Percentiles rank a stretch among this genome's conserved stretches.
Evolutionary conservation across 257 asterid species (phyloP).

Genomic region (Solanum acaule): DNA sequence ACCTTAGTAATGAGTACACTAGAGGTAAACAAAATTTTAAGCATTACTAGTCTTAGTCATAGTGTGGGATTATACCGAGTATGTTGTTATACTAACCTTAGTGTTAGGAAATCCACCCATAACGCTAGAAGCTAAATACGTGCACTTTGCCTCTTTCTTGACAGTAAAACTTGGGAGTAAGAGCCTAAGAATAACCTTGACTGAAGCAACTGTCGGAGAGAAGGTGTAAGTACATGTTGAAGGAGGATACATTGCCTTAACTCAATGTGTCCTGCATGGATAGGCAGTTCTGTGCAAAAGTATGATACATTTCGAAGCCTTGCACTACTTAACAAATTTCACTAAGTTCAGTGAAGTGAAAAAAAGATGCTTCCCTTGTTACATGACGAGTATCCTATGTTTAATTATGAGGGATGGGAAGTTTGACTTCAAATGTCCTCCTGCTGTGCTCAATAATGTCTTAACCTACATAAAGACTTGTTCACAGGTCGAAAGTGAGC

Average conservation of each 20-base stretch:
- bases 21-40: too few relatives aligned
- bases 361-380: not conserved
- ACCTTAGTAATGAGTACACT: too few relatives aligned
- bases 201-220: not conserved
- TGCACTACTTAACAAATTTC: not conserved
- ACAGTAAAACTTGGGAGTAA: not conserved
- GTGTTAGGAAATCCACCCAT: not conserved
- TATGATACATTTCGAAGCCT: not conserved
- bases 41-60: too few relatives aligned
- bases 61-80: too few relatives aligned
- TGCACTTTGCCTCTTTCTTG: not conserved
- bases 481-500: not conserved
- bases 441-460: not conserved
- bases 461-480: not conserved
- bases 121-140: not conserved
- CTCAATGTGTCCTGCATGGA: not conserved
- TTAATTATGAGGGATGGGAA: not conserved
- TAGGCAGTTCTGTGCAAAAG: not conserved
- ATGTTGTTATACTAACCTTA: too few relatives aligned
- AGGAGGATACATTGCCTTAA: not conserved
- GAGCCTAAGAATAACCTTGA: not conserved
- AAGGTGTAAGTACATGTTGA: not conserved
- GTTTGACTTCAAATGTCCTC: not conserved
- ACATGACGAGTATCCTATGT: not conserved
- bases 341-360: not conserved